Percentiles rank a stretch among this genome's conserved stretches.
Evolutionary conservation across 169 alveolate species (phyloP).

Genomic region (Babesia bigemina): DNA sequence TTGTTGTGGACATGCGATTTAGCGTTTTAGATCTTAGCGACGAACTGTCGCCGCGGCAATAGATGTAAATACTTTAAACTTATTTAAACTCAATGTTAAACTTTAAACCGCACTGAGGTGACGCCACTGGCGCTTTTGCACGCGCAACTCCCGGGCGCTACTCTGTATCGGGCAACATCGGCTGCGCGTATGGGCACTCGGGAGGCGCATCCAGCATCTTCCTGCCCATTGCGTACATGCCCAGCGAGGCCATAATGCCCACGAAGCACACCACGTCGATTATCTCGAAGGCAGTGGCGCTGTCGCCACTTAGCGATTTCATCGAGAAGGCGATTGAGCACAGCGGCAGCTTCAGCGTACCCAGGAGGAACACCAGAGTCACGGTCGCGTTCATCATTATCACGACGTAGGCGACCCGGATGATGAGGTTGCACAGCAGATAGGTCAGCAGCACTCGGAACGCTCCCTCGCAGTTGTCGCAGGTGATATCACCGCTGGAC

Average conservation of each 20-base stretch:
- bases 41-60: too few relatives aligned
- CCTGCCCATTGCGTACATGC: constrained; percentile 56
- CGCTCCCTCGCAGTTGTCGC: constrained; percentile 65
- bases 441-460: constrained; percentile 22
- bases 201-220: constrained; percentile 27
- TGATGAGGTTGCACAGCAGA: constrained; percentile 42
- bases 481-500: constrained; percentile 9
- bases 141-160: not conserved
- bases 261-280: constrained; percentile 59
- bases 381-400: constrained; percentile 69
- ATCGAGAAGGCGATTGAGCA: constrained; percentile 68
- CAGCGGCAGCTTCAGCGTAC: constrained; percentile 66
- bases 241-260: constrained; percentile 50
- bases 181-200: constrained; percentile 41
- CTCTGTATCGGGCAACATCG: constrained; percentile 45
- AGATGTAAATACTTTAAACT: too few relatives aligned
- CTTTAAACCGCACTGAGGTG: not conserved
- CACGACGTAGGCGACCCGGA: constrained; percentile 60
- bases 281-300: constrained; percentile 41
- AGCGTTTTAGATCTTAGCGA: too few relatives aligned
- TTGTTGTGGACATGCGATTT: too few relatives aligned
- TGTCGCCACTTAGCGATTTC: constrained; percentile 59
- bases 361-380: constrained; percentile 52
- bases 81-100: too few relatives aligned
- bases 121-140: constrained; percentile 17